Base-by-base conservation (phyloP, 768 basidiomycete species). In the Boletellus sp. region DNA sequence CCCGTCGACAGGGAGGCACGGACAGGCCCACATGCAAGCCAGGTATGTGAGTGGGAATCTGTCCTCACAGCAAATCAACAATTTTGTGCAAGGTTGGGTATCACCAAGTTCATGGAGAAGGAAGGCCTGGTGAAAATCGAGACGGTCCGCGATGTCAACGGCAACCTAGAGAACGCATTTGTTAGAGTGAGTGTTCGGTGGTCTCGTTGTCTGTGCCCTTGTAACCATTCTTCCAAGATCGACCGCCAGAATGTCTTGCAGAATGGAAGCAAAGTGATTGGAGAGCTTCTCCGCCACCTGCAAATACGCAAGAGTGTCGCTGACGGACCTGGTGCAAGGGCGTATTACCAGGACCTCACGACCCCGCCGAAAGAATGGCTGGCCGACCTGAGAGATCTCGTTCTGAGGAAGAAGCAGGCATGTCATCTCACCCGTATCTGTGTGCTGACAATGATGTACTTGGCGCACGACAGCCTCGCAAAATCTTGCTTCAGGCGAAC, bases 21-120 rank as follows among this genome's bases (percentile, higher is more conserved):
- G 90, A 16, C 89, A 93, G 62, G 90, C 89, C 15, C 89, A 91
- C 61, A 93, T 91, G 90, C 87, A 92, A 68, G 90, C 89, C 39
- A 81, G 89, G 87, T 88, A 65, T 41, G 78, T 53, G 23, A 24
- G 24, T 17, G 19, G 33, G 13, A 36, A 42, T 44, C 6, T 20
- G 7, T 11, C 13, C 19, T 0, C 9, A 1, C 13, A 0, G 1
- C 7, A 3, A 39, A 44, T 40, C n/a, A 42, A 46, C 32, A 10
- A 20, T 22, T 26, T 11, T 4, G 3, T 38, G 12, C 6, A 48
- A 90, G 90, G 22, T 73, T 91, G 53, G 90, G 91, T 26, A 92
- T 94, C 65, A 86, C 86, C 11, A 84, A 88, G 48, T 84, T 85
- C 70, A 73, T 94, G 58, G 83, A 90, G 53, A 70, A 78, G 23